These are phyloP conservation scores for Vaccinium macrocarpon DNA, from an alignment of 148 eudicot genomes.

Conservation along the genomic window DNA sequence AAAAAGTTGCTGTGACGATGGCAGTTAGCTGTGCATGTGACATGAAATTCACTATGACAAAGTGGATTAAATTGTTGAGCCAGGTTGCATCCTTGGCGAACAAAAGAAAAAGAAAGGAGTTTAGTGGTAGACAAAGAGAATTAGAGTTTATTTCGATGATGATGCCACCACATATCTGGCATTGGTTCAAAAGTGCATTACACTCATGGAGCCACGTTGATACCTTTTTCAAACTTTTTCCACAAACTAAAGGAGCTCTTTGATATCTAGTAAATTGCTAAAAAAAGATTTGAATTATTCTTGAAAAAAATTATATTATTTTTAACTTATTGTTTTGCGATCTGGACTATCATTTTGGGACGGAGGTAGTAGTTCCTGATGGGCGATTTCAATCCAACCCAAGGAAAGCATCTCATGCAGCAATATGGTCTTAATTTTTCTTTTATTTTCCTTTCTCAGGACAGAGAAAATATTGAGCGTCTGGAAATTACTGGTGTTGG, in stretches of 20 bases:
- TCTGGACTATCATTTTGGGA: too few relatives aligned
- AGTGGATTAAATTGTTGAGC: not conserved
- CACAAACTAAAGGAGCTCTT: too few relatives aligned
- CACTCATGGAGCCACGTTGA: not conserved
- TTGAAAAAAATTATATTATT: too few relatives aligned
- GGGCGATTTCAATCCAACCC: not conserved
- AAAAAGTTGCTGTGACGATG: not conserved
- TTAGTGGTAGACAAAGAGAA: not conserved
- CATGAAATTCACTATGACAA: not conserved
- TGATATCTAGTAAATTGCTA: too few relatives aligned
- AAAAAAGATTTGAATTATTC: too few relatives aligned
- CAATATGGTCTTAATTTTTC: slow-evolving; percentile 13
- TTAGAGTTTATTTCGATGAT: not conserved
- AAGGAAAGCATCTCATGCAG: not conserved
- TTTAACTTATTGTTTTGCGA: too few relatives aligned
- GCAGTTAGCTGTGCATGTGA: not conserved
- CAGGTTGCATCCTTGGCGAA: not conserved
- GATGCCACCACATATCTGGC: not conserved
- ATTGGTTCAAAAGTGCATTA: not conserved
- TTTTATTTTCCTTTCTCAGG: slow-evolving; percentile 40
- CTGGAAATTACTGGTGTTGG: slow-evolving; percentile 97
- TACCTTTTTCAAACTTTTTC: too few relatives aligned
- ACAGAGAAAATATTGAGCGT: slow-evolving; percentile 87
- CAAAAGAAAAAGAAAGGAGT: not conserved
- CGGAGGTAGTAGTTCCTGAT: not conserved